Evolutionary conservation across 768 basidiomycete species (phyloP).

Genomic region (Lanmaoa rubissima): DNA sequence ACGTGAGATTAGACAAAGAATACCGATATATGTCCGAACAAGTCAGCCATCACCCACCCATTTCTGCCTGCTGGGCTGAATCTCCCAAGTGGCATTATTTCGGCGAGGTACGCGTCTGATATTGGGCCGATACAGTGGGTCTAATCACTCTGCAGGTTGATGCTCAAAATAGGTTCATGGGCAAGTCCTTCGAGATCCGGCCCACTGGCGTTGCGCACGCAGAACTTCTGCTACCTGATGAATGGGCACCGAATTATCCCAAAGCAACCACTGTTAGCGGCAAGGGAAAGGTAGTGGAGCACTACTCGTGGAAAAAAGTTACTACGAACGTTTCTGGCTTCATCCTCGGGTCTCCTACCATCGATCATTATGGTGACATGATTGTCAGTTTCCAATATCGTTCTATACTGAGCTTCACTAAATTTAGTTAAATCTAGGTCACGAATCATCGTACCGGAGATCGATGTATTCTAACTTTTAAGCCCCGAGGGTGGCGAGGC

Average conservation of each 20-base stretch:
- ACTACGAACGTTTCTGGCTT: constrained; percentile 91
- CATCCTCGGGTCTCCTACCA: constrained; percentile 83
- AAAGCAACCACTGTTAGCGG: constrained; percentile 43
- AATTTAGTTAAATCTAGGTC: constrained; percentile 37
- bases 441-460: constrained; percentile 92
- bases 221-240: constrained; percentile 72
- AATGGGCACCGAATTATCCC: constrained; percentile 62
- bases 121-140: neutral
- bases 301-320: constrained; percentile 96
- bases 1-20: constrained; percentile 80
- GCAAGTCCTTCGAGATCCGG: constrained; percentile 93
- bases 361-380: constrained; percentile 96
- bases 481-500: constrained; percentile 93
- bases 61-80: constrained; percentile 95
- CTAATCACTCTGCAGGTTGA: constrained; percentile 60
- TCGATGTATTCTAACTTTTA: constrained; percentile 87
- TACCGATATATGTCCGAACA: constrained; percentile 96
- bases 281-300: constrained; percentile 69
- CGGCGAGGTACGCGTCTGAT: constrained; percentile 59
- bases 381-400: constrained; percentile 51
- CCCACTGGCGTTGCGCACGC: constrained; percentile 94
- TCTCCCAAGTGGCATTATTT: constrained; percentile 87
- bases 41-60: constrained; percentile 96
- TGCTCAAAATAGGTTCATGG: constrained; percentile 95
- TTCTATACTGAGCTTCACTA: neutral